Base-by-base conservation (phyloP, 2,329 filamentous ascomycete species). In the Clarireedia hainanense region DNA sequence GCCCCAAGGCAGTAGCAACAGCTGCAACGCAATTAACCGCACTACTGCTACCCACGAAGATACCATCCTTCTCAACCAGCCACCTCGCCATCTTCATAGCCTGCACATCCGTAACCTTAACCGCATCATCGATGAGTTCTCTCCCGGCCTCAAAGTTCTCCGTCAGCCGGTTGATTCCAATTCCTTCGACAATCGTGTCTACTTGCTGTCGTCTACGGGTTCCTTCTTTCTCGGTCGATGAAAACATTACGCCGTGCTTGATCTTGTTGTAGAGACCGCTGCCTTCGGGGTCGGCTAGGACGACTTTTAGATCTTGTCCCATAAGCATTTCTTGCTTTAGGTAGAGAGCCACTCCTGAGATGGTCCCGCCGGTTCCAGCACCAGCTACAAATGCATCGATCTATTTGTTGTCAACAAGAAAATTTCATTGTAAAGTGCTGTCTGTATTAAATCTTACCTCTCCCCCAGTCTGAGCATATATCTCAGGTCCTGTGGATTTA, bases 231-330 rank as follows among this genome's bases (percentile, higher is more conserved):
- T 99, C 94, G 30, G 89, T 95, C 0, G 80, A 67, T 58, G 91
- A 88, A 73, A 96, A 99, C 89, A 99, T 96, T 59, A 99, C 94
- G 5, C 92, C 94, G 71, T 94, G 89, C 64, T 87, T 87, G 62
- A 99, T 80, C 68, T 89, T 88, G 74, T 99, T 95, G 76, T 88
- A 96, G 26, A 99, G 75, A 0, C 94, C 94, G 69, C 89, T 95
- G 9, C 94, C 94, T 69, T 95, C 91, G 1, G 94, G 95, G 71
- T 99, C 94, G 0, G 94, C 92, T 1, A 99, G 81, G 1, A 97
- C 84, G 34, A 97, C 76, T 60, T 79, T 80, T 57, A 94, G 52
- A 26, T 58, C 50, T 34, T 60, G 51, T 7, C 57, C 56, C 61
- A 69, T 61, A 1, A 64, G 63, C 61, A 67, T 67, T 50, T 70